Percentiles rank a stretch among this genome's conserved stretches.
Conservation (phyloP, 306 rosid genomes). For the Benincasa hispida region DNA sequence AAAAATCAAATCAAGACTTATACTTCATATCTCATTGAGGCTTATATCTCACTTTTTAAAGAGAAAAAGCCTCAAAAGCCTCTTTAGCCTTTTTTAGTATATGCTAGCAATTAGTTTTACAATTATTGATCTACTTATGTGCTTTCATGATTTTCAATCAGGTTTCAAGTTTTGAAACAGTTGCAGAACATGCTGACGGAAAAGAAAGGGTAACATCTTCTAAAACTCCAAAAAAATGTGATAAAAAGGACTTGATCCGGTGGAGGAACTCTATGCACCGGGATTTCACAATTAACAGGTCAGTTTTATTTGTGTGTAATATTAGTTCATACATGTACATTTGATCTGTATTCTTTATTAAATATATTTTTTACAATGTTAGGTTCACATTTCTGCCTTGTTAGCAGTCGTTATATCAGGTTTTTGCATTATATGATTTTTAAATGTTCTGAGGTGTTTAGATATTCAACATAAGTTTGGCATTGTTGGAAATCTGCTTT, state of each 20-base stretch:
- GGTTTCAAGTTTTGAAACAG: constrained; percentile 88
- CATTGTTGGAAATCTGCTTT: neutral
- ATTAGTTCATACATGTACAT: neutral
- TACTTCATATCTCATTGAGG: neutral
- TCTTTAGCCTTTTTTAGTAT: neutral
- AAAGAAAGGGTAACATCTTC: constrained; percentile 16
- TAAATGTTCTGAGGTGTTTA: neutral
- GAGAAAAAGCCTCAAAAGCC: neutral
- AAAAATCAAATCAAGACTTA: neutral
- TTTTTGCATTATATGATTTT: neutral
- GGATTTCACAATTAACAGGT: constrained; percentile 90
- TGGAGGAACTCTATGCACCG: constrained; percentile 54
- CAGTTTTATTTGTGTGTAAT: neutral
- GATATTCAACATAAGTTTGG: neutral
- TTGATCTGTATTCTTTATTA: neutral
- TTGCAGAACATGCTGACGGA: constrained; percentile 18
- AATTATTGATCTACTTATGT: constrained; percentile 6
- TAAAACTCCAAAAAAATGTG: constrained; percentile 31
- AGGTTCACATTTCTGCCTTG: neutral
- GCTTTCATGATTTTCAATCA: constrained; percentile 19
- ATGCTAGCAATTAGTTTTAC: constrained; percentile 2
- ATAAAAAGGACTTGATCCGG: constrained; percentile 32
- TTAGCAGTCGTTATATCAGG: neutral
- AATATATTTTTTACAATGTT: neutral
- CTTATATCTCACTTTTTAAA: neutral